Conservation (phyloP, 75 land plant genomes). For the Pinus taeda region DNA sequence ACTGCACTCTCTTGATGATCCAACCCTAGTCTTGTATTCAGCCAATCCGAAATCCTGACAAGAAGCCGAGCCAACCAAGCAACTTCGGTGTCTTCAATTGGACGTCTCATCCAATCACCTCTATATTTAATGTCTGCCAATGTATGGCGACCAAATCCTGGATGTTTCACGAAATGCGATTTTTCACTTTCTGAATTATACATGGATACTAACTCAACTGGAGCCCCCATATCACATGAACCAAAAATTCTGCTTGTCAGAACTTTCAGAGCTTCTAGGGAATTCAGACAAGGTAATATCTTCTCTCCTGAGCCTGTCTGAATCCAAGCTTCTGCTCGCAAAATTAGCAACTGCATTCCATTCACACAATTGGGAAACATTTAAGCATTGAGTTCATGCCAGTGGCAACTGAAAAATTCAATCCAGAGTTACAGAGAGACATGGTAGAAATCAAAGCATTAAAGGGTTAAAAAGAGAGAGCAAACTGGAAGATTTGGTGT, state of each 20-base stretch:
- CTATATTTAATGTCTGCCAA: conserved; percentile 61
- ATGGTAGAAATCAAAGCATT: neutral
- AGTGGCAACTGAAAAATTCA: neutral
- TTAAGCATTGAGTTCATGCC: neutral
- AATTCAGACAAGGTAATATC: conserved; percentile 29
- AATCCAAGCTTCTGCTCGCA: conserved; percentile 79
- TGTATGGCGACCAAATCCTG: conserved; percentile 42
- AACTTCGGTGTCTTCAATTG: conserved; percentile 70
- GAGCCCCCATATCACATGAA: neutral
- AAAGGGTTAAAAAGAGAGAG: neutral
- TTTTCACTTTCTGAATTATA: conserved; percentile 20
- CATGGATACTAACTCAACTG: neutral
- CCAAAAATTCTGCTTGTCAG: conserved; percentile 51
- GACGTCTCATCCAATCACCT: conserved; percentile 98
- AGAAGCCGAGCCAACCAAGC: conserved; percentile 78
- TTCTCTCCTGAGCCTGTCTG: conserved; percentile 54
- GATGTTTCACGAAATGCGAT: conserved; percentile 33
- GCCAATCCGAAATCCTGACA: conserved; percentile 50
- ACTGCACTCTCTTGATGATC: conserved; percentile 14
- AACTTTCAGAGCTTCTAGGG: conserved; percentile 53
- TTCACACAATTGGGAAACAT: neutral
- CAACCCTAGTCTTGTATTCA: conserved; percentile 62
- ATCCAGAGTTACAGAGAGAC: neutral
- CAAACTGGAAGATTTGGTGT: no score
- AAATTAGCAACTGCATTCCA: conserved; percentile 59